Base-by-base conservation (phyloP, 2,329 filamentous ascomycete genomes). In the Sphaerulina musiva region DNA sequence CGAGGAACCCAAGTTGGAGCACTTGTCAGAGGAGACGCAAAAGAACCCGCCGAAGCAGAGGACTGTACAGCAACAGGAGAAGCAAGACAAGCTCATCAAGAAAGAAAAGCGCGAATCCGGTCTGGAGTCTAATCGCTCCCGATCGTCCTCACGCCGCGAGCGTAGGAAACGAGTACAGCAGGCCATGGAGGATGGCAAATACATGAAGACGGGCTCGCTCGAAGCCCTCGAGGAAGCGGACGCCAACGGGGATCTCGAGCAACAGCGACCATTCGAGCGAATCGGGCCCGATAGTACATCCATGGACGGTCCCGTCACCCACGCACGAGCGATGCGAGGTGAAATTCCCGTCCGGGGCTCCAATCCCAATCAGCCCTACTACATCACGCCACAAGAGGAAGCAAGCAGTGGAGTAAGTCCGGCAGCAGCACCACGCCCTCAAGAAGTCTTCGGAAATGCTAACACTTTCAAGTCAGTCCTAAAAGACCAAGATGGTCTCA, bases 401-500 rank as follows among this genome's bases (percentile, higher is more conserved):
- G 49, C 56, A 44, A 44, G 42, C 23, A 49, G 42, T 46, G 55
- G 57, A 32, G 62, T 63, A 51, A 43, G 63, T 59, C n/a, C 29
- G 11, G n/a, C 45, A 20, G 20, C 20, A 20, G 20, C 20, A 20
- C 20, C 20, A 47, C 11, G 31, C 17, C 17, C 14, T 12, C 11
- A 9, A 20, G 23, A 9, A 9, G 26, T 44, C 10, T 6, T 23
- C 23, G 29, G 20, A 20, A 31, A 23, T 14, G 31, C 45, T 51
- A 31, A 51, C 6, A 12, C 29, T 26, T 26, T 39, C 42, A 48
- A 66, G 62, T 65, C 70, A 50, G 62, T 64, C 6, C 60, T 77
- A 50, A 75, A 77, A 46, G 77, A 81, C 47, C 73, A 80, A 56
- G 84, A 89, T 64, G 85, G 86, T 39, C 70, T 89, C 67, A 84